Base-by-base conservation (phyloP, 306 rosid species). In the Abrus pulchellus region DNA sequence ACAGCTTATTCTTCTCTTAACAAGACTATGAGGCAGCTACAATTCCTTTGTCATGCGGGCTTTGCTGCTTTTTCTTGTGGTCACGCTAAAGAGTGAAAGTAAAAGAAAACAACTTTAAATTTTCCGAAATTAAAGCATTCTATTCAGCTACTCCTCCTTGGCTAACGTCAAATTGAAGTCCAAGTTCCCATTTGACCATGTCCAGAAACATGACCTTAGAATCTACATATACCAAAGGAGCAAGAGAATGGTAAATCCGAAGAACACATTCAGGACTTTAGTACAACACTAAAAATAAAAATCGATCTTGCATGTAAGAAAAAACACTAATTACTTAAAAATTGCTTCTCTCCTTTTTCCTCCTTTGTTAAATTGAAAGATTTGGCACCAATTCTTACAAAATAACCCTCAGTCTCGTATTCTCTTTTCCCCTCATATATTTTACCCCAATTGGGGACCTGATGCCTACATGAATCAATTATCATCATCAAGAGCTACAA, bases 401-500 rank as follows among this genome's bases (percentile, higher is more conserved):
- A 38, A 38, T 41, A 7, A 33, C 74, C 50, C 50, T 77, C 57
- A 32, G 43, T 40, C 74, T 62, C 9, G 13, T 6, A 36, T 60
- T 67, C 33, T 59, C 73, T 61, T 44, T 53, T 8, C 0, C 2
- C 54, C 48, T 38, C 67, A 8, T 1, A 2, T 5, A 20, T 36
- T 12, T 40, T 43, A 43, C 52, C 53, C 32, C 38, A 67, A 27
- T 44, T 43, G 9, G 1, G 38, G 20, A 43, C 54, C 20, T 47
- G 13, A 48, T 54, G 67, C 33, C 59, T 68, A 34, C 57, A 11
- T 56, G 36, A 55, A 54, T 80, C 75, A 82, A 32, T 55, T 70
- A 56, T 86, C 94, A 29, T 87, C 86, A 29, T 87, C 86, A 56
- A 74, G 11, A 5, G 89, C 80, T 41, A 93, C 81, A 62, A 94